Evolutionary conservation across 768 basidiomycete genomes (phyloP).

Genomic region (Trametes villosa): DNA sequence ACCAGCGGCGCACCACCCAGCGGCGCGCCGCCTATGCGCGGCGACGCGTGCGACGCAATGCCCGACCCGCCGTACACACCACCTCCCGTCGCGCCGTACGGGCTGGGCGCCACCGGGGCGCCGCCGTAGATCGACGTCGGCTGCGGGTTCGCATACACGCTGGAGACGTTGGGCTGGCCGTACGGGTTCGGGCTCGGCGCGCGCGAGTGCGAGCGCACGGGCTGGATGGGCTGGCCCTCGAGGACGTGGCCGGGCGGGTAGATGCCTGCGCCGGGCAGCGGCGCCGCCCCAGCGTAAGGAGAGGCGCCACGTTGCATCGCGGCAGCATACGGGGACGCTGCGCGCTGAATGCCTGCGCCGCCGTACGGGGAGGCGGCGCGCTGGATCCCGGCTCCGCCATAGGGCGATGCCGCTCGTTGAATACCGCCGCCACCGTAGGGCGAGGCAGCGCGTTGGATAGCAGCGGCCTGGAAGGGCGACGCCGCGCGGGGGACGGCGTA

Average conservation of each 20-base stretch:
- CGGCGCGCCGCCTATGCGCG: slow-evolving; percentile 20
- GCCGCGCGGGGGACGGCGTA: slow-evolving; percentile 10
- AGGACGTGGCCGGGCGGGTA: slow-evolving; percentile 53
- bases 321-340: slow-evolving; percentile 36
- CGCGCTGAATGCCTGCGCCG: slow-evolving; percentile 23
- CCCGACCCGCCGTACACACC: slow-evolving; percentile 12
- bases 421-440: slow-evolving; percentile 25
- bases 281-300: slow-evolving; percentile 22
- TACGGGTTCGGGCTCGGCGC: slow-evolving; percentile 61
- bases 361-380: slow-evolving; percentile 42
- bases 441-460: slow-evolving; percentile 22
- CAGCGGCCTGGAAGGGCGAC: slow-evolving; percentile 9
- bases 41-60: slow-evolving; percentile 18
- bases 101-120: no score
- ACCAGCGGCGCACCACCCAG: no score
- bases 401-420: slow-evolving; percentile 29
- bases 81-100: slow-evolving; percentile 9
- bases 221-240: slow-evolving; percentile 50
- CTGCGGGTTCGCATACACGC: slow-evolving; percentile 22
- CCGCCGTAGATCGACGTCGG: not conserved
- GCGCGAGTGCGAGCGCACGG: slow-evolving; percentile 40
- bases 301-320: slow-evolving; percentile 29
- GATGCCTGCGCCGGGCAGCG: slow-evolving; percentile 35
- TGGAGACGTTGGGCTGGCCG: slow-evolving; percentile 23
- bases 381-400: slow-evolving; percentile 26